A percentile compares a stretch with the other conserved stretches of the same genome.
These are phyloP conservation scores for Candolleomyces aberdarensis DNA, from an alignment of 768 basidiomycete genomes.

Conservation along the genomic window DNA sequence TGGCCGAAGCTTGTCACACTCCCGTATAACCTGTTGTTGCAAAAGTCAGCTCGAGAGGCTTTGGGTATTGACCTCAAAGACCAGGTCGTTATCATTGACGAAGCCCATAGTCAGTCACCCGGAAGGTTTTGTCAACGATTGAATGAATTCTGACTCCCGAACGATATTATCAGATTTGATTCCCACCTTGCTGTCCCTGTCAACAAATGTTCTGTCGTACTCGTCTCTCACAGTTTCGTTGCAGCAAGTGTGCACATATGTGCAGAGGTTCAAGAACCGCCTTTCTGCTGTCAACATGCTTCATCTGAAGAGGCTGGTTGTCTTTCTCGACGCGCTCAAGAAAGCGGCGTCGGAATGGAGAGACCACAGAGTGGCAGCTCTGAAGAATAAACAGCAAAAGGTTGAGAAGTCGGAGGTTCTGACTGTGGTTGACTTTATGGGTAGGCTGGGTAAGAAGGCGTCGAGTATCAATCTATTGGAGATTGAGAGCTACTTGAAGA, in stretches of 20 bases:
- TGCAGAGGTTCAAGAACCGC: conserved; percentile 72
- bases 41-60: conserved; percentile 79
- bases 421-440: conserved; percentile 62
- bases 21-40: conserved; percentile 90
- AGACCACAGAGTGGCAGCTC: conserved; percentile 22
- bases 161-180: conserved; percentile 63
- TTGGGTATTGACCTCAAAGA: conserved; percentile 81
- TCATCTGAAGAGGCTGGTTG: conserved; percentile 75
- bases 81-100: conserved; percentile 90
- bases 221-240: conserved; percentile 57
- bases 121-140: background rate
- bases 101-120: conserved; percentile 82
- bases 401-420: conserved; percentile 54
- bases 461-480: conserved; percentile 82
- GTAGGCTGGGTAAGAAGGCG: conserved; percentile 61
- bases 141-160: too few species aligned
- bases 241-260: conserved; percentile 74
- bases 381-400: conserved; percentile 11
- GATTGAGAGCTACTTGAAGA: conserved; percentile 74
- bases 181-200: conserved; percentile 83
- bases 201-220: conserved; percentile 65
- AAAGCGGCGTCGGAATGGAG: conserved; percentile 59
- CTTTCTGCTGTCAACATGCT: conserved; percentile 71
- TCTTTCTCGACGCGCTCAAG: conserved; percentile 67
- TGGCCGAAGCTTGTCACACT: conserved; percentile 72